Base-by-base conservation (phyloP, 2,329 filamentous ascomycete genomes). In the Gnomoniopsis sp. region DNA sequence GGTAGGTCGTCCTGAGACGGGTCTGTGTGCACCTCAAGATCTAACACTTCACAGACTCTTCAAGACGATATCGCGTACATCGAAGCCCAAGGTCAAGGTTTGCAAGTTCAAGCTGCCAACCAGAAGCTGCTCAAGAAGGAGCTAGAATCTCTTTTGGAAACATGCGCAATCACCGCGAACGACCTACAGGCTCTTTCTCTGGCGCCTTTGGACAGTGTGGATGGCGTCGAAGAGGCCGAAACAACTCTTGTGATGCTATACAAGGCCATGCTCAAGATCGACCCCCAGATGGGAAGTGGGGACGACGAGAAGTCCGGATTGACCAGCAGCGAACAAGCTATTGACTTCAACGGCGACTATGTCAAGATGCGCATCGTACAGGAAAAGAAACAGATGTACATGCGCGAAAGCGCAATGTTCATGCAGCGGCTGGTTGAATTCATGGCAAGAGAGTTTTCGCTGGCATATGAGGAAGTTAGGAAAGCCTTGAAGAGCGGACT, bases 31-130 rank as follows among this genome's bases (percentile, higher is more conserved):
- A 38, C 15, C 3, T 17, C 11, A 1, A 2, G 17, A 22, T 52
- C 70, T 74, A 61, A 73, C 59, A 4, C 17, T 30, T 23, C 14
- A 14, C 68, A 96, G 89, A 98, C 93, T 51, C 81, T 99, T 33
- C 92, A 93, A 58, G 93, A 98, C 52, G 95, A 99, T 67, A 96
- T 99, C 66, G 88, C 92, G 3, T 98, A 96, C 70, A 98, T 99
- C 64, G 95, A 99, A 76, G 92, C 95, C 2, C 95, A 99, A 73
- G 93, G 91, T 7, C 93, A 99, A 75, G 95, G 95, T 78, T 78
- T 99, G 49, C 95, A 99, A 69, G 93, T 99, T 7, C 95, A 98
- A 74, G 93, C 93, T 21, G 91, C 95, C 44, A 99, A 99, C 67
- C 95, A 99, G 71, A 96, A 96, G 72, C 82, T 96, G 30, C 82